Base-by-base conservation (phyloP, 164 flowering plant species). In the Magnolia officinalis region DNA sequence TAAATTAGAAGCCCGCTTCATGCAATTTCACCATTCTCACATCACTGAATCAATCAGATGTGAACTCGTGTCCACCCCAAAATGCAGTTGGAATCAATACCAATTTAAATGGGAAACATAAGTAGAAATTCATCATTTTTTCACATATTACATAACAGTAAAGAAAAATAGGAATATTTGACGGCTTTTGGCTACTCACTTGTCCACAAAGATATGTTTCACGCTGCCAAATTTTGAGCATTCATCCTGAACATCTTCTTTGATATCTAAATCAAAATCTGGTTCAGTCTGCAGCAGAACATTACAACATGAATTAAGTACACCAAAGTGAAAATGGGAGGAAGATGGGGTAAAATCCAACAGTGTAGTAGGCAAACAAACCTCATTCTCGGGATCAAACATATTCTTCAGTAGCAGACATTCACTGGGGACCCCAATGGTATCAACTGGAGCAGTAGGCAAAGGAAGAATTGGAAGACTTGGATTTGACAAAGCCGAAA, bases 351-450 rank as follows among this genome's bases (percentile, higher is more conserved):
- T 24, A 66, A 24, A 9, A 66, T 21, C 5, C 26, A 20, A 66
- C 13, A n/a, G 21, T n/a, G 29, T 66, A 13, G n/a, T 16, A 18
- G 31, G 31, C 31, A 16, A 26, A 82, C 88, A 13, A 74, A 95
- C 98, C 97, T 95, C 98, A 10, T 75, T 4, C 2, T 72, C 83
- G 18, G 97, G 97, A 84, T 95, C 98, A 87, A 95, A 95, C 98
- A 95, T 95, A 82, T 93, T 92, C 82, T 92, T 93, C 82, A 95
- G 74, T 74, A 90, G 75, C 49, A 95, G 74, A 74, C 97, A 95
- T 81, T 95, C 97, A 83, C 92, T 95, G 49, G 95, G 97, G 65
- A 79, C 81, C 70, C 98, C 98, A 77, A 91, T 75, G n/a, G 85
- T 74, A 77, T 90, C 90, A 24, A 90, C 29, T 8, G 85, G 7